Evolutionary conservation across 1,284 basidiomycete genomes (phyloP), one percentile per base, ranked within the genome.

Genomic region (Irpex lacteus): DNA sequence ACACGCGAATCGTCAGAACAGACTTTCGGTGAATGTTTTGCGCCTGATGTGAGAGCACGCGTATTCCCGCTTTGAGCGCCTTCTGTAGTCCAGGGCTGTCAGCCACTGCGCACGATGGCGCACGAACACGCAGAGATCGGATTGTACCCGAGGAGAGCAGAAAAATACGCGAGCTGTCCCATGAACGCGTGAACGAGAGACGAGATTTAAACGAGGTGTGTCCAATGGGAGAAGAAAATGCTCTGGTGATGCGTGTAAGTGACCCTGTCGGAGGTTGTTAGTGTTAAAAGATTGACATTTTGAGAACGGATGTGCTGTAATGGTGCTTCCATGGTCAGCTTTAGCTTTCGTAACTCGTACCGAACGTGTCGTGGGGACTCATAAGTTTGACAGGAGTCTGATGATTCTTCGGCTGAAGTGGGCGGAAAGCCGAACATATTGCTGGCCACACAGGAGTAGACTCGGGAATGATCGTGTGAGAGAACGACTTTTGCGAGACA

Each of bases 131-230:
- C 11, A 44, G 40, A 44, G 40, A 44, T 53, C 50, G 18, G 18
- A 53, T 26, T 19, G 53, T 37, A 21, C 11, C 49, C 53, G 54
- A 32, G 6, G 11, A 38, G 26, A 18, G 50, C n/a, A 21, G 6
- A 53, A 15, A 18, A 11, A 19, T 18, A 15, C 32, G 19, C 13
- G 50, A 18, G 50, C 7, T n/a, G 50, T 65, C 64, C 58, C 64
- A 65, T 62, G 64, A 60, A 34, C 65, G 65, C 65, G 62, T 54
- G 65, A 61, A 60, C 26, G 59, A 44, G 21, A 37, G 60, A 15
- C 65, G 62, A 49, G 38, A 44, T 61, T 61, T 66, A 66, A 61
- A 57, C 65, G 65, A 63, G 65, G 18, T 53, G 56, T 60, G 55
- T 59, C 65, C 65, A 66, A 66, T 63, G 32, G 56, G 50, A 52